Evolutionary conservation across 495 filamentous ascomycete species (phyloP).

Genomic region (Trichoderma virens): DNA sequence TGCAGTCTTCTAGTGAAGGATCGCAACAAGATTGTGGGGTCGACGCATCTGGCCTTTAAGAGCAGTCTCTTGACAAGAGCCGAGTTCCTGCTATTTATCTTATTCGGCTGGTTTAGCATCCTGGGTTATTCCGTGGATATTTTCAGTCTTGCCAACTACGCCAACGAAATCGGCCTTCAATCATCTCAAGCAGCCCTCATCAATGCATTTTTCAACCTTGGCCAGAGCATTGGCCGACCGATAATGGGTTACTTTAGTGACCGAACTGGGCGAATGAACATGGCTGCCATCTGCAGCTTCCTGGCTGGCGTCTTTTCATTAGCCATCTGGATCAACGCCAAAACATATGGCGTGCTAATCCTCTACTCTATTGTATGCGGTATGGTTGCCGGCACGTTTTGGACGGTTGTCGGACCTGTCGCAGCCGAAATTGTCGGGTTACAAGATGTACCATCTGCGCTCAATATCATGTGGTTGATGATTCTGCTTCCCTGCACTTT

Average conservation of each 20-base stretch:
- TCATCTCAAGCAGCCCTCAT: conserved; percentile 56
- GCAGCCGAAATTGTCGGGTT: conserved; percentile 65
- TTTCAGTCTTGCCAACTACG: conserved; percentile 60
- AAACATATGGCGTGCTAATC: conserved; percentile 55
- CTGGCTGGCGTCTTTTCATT: conserved; percentile 33
- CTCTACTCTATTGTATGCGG: conserved; percentile 59
- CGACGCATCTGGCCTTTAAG: conserved; percentile 42
- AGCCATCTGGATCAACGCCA: conserved; percentile 58
- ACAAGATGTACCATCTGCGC: not conserved
- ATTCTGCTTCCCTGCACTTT: conserved; percentile 8
- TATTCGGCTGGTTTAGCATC: conserved; percentile 61
- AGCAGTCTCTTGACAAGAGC: conserved; percentile 42
- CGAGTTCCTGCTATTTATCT: conserved; percentile 53
- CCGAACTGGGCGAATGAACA: conserved; percentile 54
- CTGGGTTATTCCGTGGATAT: conserved; percentile 58
- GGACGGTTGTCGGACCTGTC: conserved; percentile 64
- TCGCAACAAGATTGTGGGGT: conserved; percentile 10
- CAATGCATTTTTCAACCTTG: conserved; percentile 59
- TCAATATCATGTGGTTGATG: conserved; percentile 8
- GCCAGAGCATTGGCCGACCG: conserved; percentile 55
- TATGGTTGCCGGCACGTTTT: conserved; percentile 61
- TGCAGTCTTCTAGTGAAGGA: conserved; percentile 52
- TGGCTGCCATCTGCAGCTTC: conserved; percentile 30
- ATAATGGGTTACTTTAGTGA: conserved; percentile 59
- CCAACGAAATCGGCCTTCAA: conserved; percentile 48